phyloP scores from a whole-genome alignment of 2,329 filamentous ascomycete genomes.

The Fusarium marasasianum region DNA sequence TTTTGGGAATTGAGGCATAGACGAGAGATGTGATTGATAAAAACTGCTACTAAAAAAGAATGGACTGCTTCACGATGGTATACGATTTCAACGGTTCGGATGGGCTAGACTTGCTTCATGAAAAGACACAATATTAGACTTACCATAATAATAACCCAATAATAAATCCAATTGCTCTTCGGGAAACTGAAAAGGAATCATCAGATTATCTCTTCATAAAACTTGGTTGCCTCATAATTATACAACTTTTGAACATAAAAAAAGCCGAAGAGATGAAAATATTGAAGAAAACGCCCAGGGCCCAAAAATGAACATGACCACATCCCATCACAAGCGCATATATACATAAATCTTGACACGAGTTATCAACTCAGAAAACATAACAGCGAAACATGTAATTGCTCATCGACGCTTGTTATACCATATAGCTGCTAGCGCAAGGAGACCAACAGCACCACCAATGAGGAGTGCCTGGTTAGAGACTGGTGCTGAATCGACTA shows the following conservation, averaged over 20 bases:
- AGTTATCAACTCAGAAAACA: conserved; percentile 10
- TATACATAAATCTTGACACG: conserved; percentile 21
- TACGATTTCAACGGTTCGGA: conserved; percentile 15
- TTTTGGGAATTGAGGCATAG: conserved; percentile 56
- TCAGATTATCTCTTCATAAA: conserved; percentile 15
- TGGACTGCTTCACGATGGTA: conserved; percentile 18
- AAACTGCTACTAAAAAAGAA: neutral
- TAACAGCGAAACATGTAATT: neutral
- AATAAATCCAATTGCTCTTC: neutral
- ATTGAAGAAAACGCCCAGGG: conserved; percentile 24
- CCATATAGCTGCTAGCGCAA: conserved; percentile 52
- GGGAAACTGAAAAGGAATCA: neutral
- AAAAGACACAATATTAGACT: conserved; percentile 1
- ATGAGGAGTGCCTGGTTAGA: conserved; percentile 46
- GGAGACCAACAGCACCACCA: conserved; percentile 49
- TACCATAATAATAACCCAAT: conserved; percentile 9
- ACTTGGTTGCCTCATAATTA: conserved; percentile 8
- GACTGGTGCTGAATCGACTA: conserved; percentile 46
- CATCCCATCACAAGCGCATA: conserved; percentile 23
- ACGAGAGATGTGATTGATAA: neutral
- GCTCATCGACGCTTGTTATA: conserved; percentile 46
- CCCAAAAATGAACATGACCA: conserved; percentile 19
- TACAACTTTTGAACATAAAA: conserved; percentile 24
- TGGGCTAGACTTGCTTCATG: neutral
- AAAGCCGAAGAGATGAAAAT: neutral